These are phyloP conservation scores for Taiwanofungus camphoratus DNA, from an alignment of 1,284 basidiomycete species.

Conservation along the genomic window DNA sequence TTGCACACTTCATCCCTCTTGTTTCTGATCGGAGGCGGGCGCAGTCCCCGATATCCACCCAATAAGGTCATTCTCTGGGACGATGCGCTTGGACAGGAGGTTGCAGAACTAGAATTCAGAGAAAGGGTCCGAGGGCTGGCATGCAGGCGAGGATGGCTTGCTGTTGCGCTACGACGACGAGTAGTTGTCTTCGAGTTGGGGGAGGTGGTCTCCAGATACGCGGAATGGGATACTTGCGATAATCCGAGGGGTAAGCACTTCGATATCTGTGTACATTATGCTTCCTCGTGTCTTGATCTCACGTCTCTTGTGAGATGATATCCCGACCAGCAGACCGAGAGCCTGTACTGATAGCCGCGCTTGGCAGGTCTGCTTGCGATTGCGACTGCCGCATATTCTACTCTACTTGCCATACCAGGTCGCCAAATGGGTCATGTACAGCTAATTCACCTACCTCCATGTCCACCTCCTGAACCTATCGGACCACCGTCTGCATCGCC, in stretches of 20 bases:
- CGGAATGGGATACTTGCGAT: slow-evolving; percentile 87
- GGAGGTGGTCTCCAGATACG: slow-evolving; percentile 52
- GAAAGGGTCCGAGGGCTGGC: slow-evolving; percentile 81
- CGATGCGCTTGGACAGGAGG: slow-evolving; percentile 66
- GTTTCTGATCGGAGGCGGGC: slow-evolving; percentile 86
- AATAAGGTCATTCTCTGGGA: slow-evolving; percentile 95
- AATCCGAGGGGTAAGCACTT: slow-evolving; percentile 71
- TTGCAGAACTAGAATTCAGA: slow-evolving; percentile 89
- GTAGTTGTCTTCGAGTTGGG: slow-evolving; percentile 78
- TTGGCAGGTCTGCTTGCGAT: slow-evolving; percentile 75
- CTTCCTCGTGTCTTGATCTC: slow-evolving; percentile 9
- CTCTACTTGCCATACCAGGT: slow-evolving; percentile 83
- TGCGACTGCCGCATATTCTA: slow-evolving; percentile 72
- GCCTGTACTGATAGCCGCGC: neutral
- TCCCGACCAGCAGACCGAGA: neutral
- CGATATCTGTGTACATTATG: neutral
- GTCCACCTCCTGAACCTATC: slow-evolving; percentile 50
- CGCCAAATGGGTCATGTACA: slow-evolving; percentile 90
- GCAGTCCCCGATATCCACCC: slow-evolving; percentile 86
- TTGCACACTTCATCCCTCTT: slow-evolving; percentile 82
- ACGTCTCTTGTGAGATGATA: neutral
- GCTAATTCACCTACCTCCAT: slow-evolving; percentile 80
- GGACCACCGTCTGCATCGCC: slow-evolving; percentile 38
- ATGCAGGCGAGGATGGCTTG: slow-evolving; percentile 77
- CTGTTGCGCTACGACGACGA: slow-evolving; percentile 75